phyloP scores from a whole-genome alignment of 495 filamentous ascomycete species.

The Penicillium bovifimosum region DNA sequence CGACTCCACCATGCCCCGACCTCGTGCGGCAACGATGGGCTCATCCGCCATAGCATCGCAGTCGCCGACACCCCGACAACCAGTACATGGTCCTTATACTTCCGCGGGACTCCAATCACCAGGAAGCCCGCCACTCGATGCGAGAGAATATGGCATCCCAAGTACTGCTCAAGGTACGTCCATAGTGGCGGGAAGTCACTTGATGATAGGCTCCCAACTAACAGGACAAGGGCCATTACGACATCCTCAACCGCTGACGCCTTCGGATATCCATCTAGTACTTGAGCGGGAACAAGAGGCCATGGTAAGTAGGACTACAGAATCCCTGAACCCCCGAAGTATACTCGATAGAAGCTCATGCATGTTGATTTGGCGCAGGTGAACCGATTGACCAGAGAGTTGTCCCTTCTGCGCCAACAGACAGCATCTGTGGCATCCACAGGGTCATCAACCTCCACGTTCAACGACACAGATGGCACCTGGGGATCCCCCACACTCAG shows the following conservation, averaged over 20 bases:
- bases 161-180: constrained; percentile 51
- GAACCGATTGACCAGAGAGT: constrained; percentile 85
- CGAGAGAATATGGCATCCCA: constrained; percentile 50
- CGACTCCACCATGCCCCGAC: constrained; percentile 47
- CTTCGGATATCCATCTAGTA: constrained; percentile 78
- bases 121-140: constrained; percentile 27
- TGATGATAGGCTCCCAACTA: background rate
- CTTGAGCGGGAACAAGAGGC: constrained; percentile 92
- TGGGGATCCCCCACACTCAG: constrained; percentile 45
- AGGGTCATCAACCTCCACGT: constrained; percentile 64
- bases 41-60: constrained; percentile 40
- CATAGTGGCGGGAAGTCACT: background rate
- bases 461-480: constrained; percentile 46
- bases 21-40: constrained; percentile 47
- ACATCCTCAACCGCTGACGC: constrained; percentile 78
- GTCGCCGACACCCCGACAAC: constrained; percentile 39
- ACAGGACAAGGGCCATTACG: constrained; percentile 54
- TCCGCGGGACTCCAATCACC: constrained; percentile 32
- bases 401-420: constrained; percentile 71
- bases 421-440: constrained; percentile 80
- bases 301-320: constrained; percentile 54
- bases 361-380: constrained; percentile 47
- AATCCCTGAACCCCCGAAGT: background rate
- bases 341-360: constrained; percentile 3
- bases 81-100: constrained; percentile 40